Evolutionary conservation across 192 early-diverging fungal species (phyloP), one percentile per base, ranked within the genome.

Genomic region (Coemansia sp.): DNA sequence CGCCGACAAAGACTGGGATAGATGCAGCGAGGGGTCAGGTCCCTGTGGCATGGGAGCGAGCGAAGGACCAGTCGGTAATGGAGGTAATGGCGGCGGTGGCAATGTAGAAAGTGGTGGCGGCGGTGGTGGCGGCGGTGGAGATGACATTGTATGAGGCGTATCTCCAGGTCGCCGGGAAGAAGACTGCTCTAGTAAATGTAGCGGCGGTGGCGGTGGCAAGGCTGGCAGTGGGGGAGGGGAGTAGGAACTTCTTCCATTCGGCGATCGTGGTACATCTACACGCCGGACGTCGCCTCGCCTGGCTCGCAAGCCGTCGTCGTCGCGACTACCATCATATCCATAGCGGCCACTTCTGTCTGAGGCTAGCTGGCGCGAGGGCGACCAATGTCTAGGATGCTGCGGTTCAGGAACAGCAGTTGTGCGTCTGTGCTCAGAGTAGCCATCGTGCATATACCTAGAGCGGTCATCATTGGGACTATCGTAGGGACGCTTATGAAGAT

Each of bases 111-210:
- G 70, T 20, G 64, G 66, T 9, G 70, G 70, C 6, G 71, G 69
- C n/a, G 67, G 66, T 27, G 72, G 62, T 8, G 79, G 47, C 33
- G 71, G 65, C 3, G 73, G 70, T 12, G 66, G 78, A 16, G 70
- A 66, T 22, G 67, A n/a, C 33, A 60, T 60, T 4, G 57, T 34
- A 34, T 24, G 31, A 0, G 33, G 16, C 6, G 57, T 18, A 34
- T 31, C 57, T 38, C 57, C 57, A 6, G 16, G 57, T n/a, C 52
- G 55, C 53, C 18, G 55, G 34, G 65, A 47, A 27, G 50, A 36
- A 9, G 66, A 34, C 6, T 31, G 12, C 38, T 16, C 33, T 5
- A 10, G 34, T 6, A 55, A 49, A 12, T 52, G 65, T 31, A 65
- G 57, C 34, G 69, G 60, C 16, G 18, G 38, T 38, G 46, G 63